These are phyloP conservation scores for Chlamydomonas sphaeroides DNA, from an alignment of 139 green algal species.

Conservation along the genomic window DNA sequence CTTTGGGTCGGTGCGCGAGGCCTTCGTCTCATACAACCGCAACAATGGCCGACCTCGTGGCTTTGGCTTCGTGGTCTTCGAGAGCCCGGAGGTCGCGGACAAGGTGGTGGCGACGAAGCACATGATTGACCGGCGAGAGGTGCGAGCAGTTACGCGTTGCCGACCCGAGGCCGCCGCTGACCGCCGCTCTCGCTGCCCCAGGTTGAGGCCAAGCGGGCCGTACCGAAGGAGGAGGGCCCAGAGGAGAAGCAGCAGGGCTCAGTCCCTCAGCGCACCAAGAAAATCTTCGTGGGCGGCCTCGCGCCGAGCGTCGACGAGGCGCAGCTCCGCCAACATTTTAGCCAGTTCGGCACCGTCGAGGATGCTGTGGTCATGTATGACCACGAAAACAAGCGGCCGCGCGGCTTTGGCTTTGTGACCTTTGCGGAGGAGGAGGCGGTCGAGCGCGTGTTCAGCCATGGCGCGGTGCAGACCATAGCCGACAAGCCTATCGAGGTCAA, in stretches of 20 bases:
- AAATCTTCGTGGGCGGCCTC: slow-evolving; percentile 97
- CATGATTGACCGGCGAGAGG: slow-evolving; percentile 93
- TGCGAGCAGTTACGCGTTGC: slow-evolving; percentile 40
- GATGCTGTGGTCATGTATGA: slow-evolving; percentile 97
- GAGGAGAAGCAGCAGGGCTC: slow-evolving; percentile 58
- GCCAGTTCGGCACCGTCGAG: slow-evolving; percentile 84
- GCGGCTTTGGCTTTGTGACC: slow-evolving; percentile 97
- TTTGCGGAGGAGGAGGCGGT: slow-evolving; percentile 91
- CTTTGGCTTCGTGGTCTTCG: slow-evolving; percentile 96
- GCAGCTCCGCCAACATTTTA: slow-evolving; percentile 77
- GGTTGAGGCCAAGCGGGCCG: slow-evolving; percentile 96
- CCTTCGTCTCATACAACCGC: slow-evolving; percentile 91
- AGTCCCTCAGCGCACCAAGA: slow-evolving; percentile 73
- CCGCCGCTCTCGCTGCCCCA: slow-evolving; percentile 46
- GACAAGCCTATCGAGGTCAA: slow-evolving; percentile 97
- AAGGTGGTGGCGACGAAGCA: slow-evolving; percentile 88
- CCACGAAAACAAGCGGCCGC: slow-evolving; percentile 90
- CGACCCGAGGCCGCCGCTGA: not conserved
- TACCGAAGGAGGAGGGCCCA: slow-evolving; percentile 90
- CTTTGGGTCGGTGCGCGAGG: slow-evolving; percentile 86
- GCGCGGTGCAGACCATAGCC: slow-evolving; percentile 89
- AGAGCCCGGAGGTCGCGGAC: slow-evolving; percentile 86
- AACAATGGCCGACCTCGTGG: slow-evolving; percentile 87
- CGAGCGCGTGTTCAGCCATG: slow-evolving; percentile 83
- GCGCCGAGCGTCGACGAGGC: slow-evolving; percentile 88